These are phyloP conservation scores for Fusarium oxysporum DNA, from an alignment of 2,329 filamentous ascomycete genomes.

Conservation along the genomic window DNA sequence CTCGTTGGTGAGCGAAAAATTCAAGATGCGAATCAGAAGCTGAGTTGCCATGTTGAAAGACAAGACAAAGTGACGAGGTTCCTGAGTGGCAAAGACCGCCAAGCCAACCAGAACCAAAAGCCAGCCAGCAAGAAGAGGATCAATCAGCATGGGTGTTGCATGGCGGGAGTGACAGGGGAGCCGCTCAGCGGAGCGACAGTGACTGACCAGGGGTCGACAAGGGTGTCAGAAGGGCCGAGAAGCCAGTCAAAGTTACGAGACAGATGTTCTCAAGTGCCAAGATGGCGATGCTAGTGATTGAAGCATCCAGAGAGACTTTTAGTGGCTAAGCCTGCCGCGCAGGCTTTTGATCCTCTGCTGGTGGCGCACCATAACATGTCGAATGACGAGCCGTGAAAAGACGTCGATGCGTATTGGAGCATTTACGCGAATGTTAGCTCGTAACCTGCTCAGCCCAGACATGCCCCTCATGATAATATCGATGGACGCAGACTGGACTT, in stretches of 20 bases:
- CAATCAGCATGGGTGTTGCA: slow-evolving; percentile 22
- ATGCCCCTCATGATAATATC: neutral
- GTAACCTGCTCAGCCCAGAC: neutral
- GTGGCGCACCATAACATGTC: slow-evolving; percentile 9
- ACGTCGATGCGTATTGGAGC: slow-evolving; percentile 18
- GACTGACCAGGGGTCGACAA: slow-evolving; percentile 28
- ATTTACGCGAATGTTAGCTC: neutral
- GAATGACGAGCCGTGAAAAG: slow-evolving; percentile 26
- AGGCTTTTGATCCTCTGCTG: slow-evolving; percentile 15
- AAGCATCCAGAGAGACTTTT: slow-evolving; percentile 8
- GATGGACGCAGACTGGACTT: neutral
- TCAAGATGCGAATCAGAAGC: slow-evolving; percentile 37
- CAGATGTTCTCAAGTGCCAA: slow-evolving; percentile 27
- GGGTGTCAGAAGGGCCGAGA: slow-evolving; percentile 42
- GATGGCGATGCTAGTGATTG: slow-evolving; percentile 18
- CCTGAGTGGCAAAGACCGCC: slow-evolving; percentile 35
- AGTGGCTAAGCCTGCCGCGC: slow-evolving; percentile 32
- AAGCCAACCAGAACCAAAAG: slow-evolving; percentile 22
- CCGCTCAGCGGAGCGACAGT: slow-evolving; percentile 19
- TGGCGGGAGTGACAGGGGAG: slow-evolving; percentile 34
- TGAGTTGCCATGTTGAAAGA: slow-evolving; percentile 10
- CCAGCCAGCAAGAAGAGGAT: slow-evolving; percentile 12
- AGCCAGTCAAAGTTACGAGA: slow-evolving; percentile 43
- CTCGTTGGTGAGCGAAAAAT: slow-evolving; percentile 8
- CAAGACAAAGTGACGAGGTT: slow-evolving; percentile 24